Conservation (phyloP, 2,329 filamentous ascomycete genomes). For the Alternaria alternata region DNA sequence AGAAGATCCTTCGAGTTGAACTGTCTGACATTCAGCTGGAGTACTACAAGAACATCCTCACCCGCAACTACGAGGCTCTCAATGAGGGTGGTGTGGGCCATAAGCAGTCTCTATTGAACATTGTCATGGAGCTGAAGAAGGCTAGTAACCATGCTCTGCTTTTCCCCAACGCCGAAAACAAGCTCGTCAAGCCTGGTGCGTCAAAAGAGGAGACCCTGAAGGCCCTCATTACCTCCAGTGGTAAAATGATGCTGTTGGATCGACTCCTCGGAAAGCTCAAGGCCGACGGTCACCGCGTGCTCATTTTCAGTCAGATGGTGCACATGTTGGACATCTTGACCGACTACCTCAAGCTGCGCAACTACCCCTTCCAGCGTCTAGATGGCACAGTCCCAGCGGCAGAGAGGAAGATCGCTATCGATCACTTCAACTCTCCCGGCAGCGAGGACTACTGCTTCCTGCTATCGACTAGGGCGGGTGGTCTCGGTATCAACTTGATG, state of each 20-base stretch:
- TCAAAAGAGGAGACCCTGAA: conserved; percentile 91
- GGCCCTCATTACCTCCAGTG: conserved; percentile 92
- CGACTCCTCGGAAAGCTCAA: conserved; percentile 93
- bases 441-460: conserved; percentile 97
- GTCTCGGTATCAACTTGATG: conserved; percentile 98
- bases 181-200: conserved; percentile 79
- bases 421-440: conserved; percentile 96
- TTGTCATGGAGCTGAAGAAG: conserved; percentile 99
- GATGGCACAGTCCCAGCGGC: conserved; percentile 93
- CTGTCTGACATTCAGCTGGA: conserved; percentile 95
- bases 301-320: conserved; percentile 99
- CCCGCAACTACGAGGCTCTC: conserved; percentile 92
- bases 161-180: conserved; percentile 93
- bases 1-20: conserved; percentile 98
- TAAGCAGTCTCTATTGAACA: conserved; percentile 94
- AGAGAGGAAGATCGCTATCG: conserved; percentile 90
- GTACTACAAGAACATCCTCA: conserved; percentile 99
- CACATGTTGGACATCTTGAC: conserved; percentile 97
- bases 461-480: conserved; percentile 92
- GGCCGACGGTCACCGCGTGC: conserved; percentile 90
- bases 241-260: conserved; percentile 99
- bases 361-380: conserved; percentile 93
- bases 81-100: conserved; percentile 90
- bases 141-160: conserved; percentile 99
- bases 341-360: conserved; percentile 89